phyloP scores from a whole-genome alignment of 805 yeast genomes.

The Blastobotrys chiropterorum region DNA sequence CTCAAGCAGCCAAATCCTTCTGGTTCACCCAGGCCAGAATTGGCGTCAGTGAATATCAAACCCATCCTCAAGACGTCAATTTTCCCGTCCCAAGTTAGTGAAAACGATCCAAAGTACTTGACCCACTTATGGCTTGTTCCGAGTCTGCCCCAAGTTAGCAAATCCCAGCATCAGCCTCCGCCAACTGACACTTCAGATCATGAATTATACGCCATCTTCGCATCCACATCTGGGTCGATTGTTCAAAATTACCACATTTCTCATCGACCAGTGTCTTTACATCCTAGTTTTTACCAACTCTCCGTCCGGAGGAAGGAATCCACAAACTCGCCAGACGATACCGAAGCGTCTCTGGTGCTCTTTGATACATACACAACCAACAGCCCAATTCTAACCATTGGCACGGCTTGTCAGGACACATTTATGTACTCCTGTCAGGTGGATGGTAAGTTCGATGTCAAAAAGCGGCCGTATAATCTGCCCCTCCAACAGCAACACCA shows the following conservation, averaged over 20 bases:
- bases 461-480: conserved; percentile 5
- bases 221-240: conserved; percentile 6
- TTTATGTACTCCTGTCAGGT: conserved; percentile 8
- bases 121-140: conserved; percentile 15
- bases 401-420: conserved; percentile 15
- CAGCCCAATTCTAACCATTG: conserved; percentile 11
- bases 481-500: conserved; percentile 1
- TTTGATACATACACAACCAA: conserved; percentile 9
- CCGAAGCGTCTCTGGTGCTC: conserved; percentile 9
- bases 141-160: conserved; percentile 7
- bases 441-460: conserved; percentile 17
- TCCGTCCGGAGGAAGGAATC: conserved; percentile 10
- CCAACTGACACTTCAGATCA: conserved; percentile 5
- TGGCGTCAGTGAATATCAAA: conserved; percentile 2
- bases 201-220: conserved; percentile 15
- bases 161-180: not conserved
- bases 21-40: conserved; percentile 9
- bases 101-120: conserved; percentile 1
- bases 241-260: conserved; percentile 12
- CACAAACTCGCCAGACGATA: conserved; percentile 5
- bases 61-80: conserved; percentile 7
- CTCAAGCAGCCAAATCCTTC: conserved; percentile 8
- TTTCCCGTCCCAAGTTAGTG: conserved; percentile 3
- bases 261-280: conserved; percentile 13
- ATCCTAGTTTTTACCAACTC: conserved; percentile 17